These are phyloP conservation scores for Hortiboletus campestris DNA, from an alignment of 768 basidiomycete species.

Conservation along the genomic window DNA sequence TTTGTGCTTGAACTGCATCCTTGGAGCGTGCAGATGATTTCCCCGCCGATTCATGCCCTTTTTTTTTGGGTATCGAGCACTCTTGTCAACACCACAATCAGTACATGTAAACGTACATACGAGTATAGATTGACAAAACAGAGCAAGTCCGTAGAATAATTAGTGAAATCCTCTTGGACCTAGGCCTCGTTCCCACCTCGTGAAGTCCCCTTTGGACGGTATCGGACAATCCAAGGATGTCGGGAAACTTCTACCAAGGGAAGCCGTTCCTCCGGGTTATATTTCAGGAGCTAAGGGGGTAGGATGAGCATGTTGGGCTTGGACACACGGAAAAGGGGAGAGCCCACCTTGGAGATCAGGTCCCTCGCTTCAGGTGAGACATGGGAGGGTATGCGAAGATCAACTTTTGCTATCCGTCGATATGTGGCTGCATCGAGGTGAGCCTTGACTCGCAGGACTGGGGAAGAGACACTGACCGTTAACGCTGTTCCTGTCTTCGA, in stretches of 20 bases:
- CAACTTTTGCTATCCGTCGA: conserved; percentile 83
- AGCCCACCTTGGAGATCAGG: conserved; percentile 42
- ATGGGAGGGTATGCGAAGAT: conserved; percentile 51
- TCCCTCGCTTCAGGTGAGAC: conserved; percentile 45
- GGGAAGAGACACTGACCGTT: conserved; percentile 51
- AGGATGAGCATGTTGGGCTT: conserved; percentile 12
- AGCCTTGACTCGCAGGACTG: conserved; percentile 3
- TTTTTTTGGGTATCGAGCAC: not conserved
- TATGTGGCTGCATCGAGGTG: conserved; percentile 66
- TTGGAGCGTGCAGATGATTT: not conserved
- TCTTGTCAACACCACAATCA: not conserved
- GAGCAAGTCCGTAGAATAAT: not conserved
- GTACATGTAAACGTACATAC: conserved; percentile 16
- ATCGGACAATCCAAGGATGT: conserved; percentile 85
- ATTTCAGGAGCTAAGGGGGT: conserved; percentile 69
- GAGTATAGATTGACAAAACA: conserved; percentile 9
- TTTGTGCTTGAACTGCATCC: not conserved
- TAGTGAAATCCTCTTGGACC: not conserved
- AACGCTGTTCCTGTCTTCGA: conserved; percentile 80
- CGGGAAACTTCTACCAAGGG: conserved; percentile 69
- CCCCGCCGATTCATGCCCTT: not conserved
- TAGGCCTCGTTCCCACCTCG: conserved; percentile 27
- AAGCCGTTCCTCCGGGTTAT: conserved; percentile 75
- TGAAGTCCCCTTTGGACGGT: conserved; percentile 50
- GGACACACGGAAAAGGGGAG: not conserved